Base-by-base conservation (phyloP, 2,329 filamentous ascomycete species). In the Cyphellophora attinorum region DNA sequence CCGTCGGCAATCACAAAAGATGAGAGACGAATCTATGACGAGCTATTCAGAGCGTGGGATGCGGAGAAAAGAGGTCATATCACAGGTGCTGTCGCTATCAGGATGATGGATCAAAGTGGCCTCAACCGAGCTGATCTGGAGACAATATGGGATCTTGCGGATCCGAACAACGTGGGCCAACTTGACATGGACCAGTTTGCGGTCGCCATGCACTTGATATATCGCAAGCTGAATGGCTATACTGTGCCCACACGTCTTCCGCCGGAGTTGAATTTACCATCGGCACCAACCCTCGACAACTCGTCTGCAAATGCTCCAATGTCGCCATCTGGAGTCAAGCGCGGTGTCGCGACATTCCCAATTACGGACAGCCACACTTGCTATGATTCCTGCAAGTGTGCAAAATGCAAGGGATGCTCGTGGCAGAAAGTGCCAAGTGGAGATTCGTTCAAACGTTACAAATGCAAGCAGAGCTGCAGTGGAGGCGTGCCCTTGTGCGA, bases 1-100 rank as follows among this genome's bases (percentile, higher is more conserved):
- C 91, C 91, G 0, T 98, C 91, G 91, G 88, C 91, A 11, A 91
- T 98, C 40, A 98, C 91, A 4, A 98, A 98, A 58, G 88, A 95
- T 44, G 91, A 98, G 60, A 98, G 98, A 69, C 89, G 83, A 41
- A 81, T 93, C 44, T 98, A 98, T 49, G 91, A 98, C 59, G 75
- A 85, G 40, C 75, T 96, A 19, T 98, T 98, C 68, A 83, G 79
- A 45, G 88, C 88, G 4, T 98, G 91, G 91, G 91, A 98, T 62
- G 91, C 91, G 3, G 75, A 98, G 44, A 76, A 79, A 44, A 95
- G 93, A 59, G 91, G 91, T 0, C 94, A 80, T 51, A 93, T 98
- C 53, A 82, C 79, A 30, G 91, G 91, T 34, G 83, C 84, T 48
- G 85, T 91, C 49, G 89, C 91, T 11, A 91, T 96, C 53, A 91